Base-by-base conservation (phyloP, 495 filamentous ascomycete species). In the Penicillium bialowiezense region DNA sequence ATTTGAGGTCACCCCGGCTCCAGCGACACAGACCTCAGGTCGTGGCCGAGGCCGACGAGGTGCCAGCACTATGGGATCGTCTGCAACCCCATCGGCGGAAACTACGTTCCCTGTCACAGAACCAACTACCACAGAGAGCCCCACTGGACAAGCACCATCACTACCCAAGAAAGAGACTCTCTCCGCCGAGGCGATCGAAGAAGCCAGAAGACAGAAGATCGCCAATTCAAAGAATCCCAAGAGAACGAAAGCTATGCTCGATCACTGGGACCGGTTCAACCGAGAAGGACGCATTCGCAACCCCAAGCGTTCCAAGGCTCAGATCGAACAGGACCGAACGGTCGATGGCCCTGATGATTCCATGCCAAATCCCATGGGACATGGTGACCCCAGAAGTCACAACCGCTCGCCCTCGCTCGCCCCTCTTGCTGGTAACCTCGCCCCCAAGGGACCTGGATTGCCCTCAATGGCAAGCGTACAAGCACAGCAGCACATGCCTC, bases 171-270 rank as follows among this genome's bases (percentile, higher is more conserved):
- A 47, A 24, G 59, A 63, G n/a, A 33, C 42, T 14, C 23, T 61
- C 20, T 57, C 58, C 12, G 33, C 24, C 0, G 71, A 72, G 32
- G 57, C 67, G 13, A 57, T 59, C 2, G 71, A 70, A 32, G 51
- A 68, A 23, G 64, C 61, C 12, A 66, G 68, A 18, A 62, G 65
- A 2, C 51, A 67, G 31, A 69, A 72, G 52, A 73, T 74, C 33
- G 55, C 59, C 34, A 75, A 75, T 43, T 73, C 71, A 17, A 78
- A 76, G 61, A 75, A 78, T 46, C 72, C 74, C 2, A 72, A 73
- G 41, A 64, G 74, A 6, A 73, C 72, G 9, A 68, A 74, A 44
- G 73, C 73, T 9, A 76, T 76, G 75, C 62, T 76, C 26, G 71
- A 76, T 44, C 73, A 76, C 50, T 76, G 73, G 73, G 65, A 64